These are phyloP conservation scores for Myxozyma vanderwaltii DNA, from an alignment of 805 yeast genomes.

Conservation along the genomic window DNA sequence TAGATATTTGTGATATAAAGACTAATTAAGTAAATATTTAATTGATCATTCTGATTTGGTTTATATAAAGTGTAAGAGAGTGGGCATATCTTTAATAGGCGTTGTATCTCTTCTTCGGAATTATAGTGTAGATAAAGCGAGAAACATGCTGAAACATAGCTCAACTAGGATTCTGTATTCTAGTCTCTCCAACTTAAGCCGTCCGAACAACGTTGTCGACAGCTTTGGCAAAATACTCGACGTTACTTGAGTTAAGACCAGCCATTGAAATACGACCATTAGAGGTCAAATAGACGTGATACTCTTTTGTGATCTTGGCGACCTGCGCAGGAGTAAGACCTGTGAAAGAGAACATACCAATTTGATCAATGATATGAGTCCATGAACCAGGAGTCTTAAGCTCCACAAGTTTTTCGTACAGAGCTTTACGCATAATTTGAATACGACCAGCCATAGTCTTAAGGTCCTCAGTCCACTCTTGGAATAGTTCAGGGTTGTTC, in stretches of 20 bases:
- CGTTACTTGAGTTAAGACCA: slow-evolving; percentile 80
- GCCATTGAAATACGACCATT: slow-evolving; percentile 94
- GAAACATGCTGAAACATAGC: no score
- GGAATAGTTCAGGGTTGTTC: slow-evolving; percentile 62
- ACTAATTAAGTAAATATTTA: no score
- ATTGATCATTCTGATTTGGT: no score
- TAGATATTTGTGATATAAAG: slow-evolving; percentile 1
- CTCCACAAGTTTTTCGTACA: slow-evolving; percentile 60
- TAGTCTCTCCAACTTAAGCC: slow-evolving; percentile 3
- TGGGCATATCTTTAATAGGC: no score
- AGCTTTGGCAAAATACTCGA: slow-evolving; percentile 74
- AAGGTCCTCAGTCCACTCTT: slow-evolving; percentile 84
- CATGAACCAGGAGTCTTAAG: slow-evolving; percentile 85
- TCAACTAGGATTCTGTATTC: neutral
- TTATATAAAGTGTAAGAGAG: no score
- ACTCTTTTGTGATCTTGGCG: slow-evolving; percentile 69
- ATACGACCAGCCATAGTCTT: slow-evolving; percentile 86
- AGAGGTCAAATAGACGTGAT: slow-evolving; percentile 76
- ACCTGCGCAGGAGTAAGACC: slow-evolving; percentile 81
- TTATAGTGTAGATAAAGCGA: no score
- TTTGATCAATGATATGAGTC: slow-evolving; percentile 87
- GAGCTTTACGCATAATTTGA: slow-evolving; percentile 68
- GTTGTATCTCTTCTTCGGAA: no score
- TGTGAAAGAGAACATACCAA: slow-evolving; percentile 96
- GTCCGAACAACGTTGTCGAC: slow-evolving; percentile 51